Percentiles rank a stretch among this genome's conserved stretches.
phyloP scores from a whole-genome alignment of 768 basidiomycete genomes.

The Phlebiopsis gigantea region DNA sequence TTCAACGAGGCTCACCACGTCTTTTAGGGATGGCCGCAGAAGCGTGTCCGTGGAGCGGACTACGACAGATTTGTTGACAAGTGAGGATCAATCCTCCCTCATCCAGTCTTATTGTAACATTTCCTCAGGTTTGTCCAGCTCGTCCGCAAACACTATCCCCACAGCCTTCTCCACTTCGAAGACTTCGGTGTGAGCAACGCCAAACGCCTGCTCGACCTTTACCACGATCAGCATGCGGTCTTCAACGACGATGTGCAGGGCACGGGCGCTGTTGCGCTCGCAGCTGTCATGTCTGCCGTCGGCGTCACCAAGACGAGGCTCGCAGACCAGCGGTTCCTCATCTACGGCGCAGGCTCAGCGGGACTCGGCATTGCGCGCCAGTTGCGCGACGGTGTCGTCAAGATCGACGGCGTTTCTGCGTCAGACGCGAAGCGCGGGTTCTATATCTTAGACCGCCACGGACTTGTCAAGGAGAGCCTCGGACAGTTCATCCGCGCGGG shows the following conservation, averaged over 20 bases:
- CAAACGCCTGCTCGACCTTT: conserved; percentile 52
- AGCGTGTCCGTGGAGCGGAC: conserved; percentile 61
- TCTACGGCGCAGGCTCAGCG: conserved; percentile 76
- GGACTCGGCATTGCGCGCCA: conserved; percentile 74
- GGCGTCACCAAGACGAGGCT: conserved; percentile 57
- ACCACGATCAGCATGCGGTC: conserved; percentile 53
- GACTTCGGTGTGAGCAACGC: conserved; percentile 79
- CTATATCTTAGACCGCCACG: conserved; percentile 64
- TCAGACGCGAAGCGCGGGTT: conserved; percentile 58
- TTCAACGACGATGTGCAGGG: conserved; percentile 89
- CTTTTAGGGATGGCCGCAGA: conserved; percentile 61
- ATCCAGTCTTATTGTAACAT: neutral
- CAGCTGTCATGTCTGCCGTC: conserved; percentile 61
- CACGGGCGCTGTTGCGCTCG: conserved; percentile 66
- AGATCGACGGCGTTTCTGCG: conserved; percentile 49
- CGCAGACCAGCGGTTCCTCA: conserved; percentile 64
- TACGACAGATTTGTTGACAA: conserved; percentile 76
- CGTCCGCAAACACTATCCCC: conserved; percentile 61
- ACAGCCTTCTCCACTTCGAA: conserved; percentile 71
- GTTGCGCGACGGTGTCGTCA: conserved; percentile 68
- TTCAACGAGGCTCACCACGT: neutral
- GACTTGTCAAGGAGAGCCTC: conserved; percentile 48
- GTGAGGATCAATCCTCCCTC: conserved; percentile 28
- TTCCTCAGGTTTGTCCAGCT: conserved; percentile 59
- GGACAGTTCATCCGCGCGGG: conserved; percentile 38